Base-by-base conservation (phyloP, 2,329 filamentous ascomycete species). In the Colletotrichum eleusines region DNA sequence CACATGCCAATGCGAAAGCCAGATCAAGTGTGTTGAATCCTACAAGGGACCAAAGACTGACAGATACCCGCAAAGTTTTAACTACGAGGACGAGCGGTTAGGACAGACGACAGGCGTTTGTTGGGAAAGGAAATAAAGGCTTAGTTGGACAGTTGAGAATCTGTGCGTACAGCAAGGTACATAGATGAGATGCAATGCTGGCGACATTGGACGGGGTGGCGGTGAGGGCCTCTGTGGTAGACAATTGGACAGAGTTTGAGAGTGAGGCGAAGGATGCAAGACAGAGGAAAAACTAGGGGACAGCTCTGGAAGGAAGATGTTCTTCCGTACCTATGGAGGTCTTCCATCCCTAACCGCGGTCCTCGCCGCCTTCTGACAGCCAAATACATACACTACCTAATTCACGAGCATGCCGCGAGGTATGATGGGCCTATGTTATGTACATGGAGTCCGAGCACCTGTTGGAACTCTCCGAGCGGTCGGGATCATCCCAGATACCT, bases 171-270 rank as follows among this genome's bases (percentile, higher is more conserved):
- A 35, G 40, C 2, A 66, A 66, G 26, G 31, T 38, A 38, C 35
- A 9, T 50, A 54, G 63, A 67, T 50, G 58, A 35, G 57, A 57
- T 67, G 60, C 51, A 53, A 40, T 58, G 63, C 63, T 63, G 64
- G 58, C 63, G 63, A 71, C 64, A 68, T 71, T 26, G 53, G 69
- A 71, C 53, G 64, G 66, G 58, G 54, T 64, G 58, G 64, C 58
- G 58, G 64, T 54, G 68, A 54, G 53, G 31, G 44, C 57, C 50
- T 46, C 35, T 5, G 2, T 35, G 63, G 33, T 68, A 38, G 58
- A 59, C 31, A 23, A 40, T 26, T 40, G 50, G 40, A 14, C 40
- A 31, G 42, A 55, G 23, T 42, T 33, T 42, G 33, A 63, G 28
- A 20, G 38, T 12, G 23, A 50, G 44, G 31, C 44, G 46, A 66